Conservation (phyloP, 306 rosid species). For the Cucumis hystrix region DNA sequence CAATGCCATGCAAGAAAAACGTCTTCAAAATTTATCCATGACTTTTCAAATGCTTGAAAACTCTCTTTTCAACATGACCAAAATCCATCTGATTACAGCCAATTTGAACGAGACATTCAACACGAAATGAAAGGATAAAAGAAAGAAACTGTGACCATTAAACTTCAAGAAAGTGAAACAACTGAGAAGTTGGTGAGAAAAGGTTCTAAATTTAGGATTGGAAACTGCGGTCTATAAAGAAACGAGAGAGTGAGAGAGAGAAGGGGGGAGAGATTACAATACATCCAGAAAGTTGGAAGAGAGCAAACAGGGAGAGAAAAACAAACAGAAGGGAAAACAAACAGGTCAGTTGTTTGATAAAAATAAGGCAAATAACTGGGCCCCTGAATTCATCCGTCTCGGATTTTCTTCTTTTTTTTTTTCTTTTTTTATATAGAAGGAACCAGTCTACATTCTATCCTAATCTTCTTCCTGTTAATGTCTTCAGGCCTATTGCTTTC, state of each 20-base stretch:
- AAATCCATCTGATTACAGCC: too few relatives aligned
- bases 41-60: too few relatives aligned
- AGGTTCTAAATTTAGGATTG: neutral
- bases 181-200: neutral
- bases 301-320: neutral
- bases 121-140: too few relatives aligned
- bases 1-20: too few relatives aligned
- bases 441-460: conserved; percentile 2
- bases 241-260: neutral
- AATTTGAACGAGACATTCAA: too few relatives aligned
- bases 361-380: conserved; percentile 7
- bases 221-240: neutral
- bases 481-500: neutral
- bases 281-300: neutral
- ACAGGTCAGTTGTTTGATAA: neutral
- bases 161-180: neutral
- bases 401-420: neutral
- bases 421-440: neutral
- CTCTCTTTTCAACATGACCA: too few relatives aligned
- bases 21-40: too few relatives aligned
- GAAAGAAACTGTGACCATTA: neutral
- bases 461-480: conserved; percentile 3
- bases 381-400: neutral
- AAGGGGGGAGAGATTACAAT: neutral
- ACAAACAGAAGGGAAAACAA: neutral